Evolutionary conservation across 2,329 filamentous ascomycete genomes (phyloP).

Genomic region (Clonostachys rhizophaga): DNA sequence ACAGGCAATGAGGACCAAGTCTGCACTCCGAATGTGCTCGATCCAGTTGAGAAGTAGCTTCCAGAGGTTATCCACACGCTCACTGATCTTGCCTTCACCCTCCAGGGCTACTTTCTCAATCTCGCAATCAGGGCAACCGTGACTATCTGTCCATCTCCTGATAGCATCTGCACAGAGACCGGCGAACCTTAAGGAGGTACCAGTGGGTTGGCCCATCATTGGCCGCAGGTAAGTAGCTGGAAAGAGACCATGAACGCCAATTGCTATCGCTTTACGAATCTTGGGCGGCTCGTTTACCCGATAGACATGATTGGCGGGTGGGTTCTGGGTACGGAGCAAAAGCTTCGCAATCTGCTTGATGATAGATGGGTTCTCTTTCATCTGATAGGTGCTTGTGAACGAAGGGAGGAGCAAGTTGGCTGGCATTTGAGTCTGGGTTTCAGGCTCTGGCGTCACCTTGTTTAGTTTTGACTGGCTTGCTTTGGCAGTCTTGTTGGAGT

Average conservation of each 20-base stretch:
- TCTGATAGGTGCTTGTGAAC: conserved; percentile 63
- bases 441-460: conserved; percentile 10
- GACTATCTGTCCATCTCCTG: conserved; percentile 70
- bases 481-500: conserved; percentile 9
- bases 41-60: conserved; percentile 93
- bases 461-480: conserved; percentile 16
- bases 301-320: conserved; percentile 65
- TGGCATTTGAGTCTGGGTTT: conserved; percentile 23
- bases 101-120: conserved; percentile 94
- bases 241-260: conserved; percentile 92
- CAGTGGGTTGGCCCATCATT: conserved; percentile 90
- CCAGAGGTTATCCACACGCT: conserved; percentile 90
- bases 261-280: conserved; percentile 82
- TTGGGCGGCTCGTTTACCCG: conserved; percentile 63
- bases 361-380: conserved; percentile 65
- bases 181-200: conserved; percentile 90
- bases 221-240: conserved; percentile 83
- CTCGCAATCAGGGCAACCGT: conserved; percentile 70
- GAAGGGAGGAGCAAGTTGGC: conserved; percentile 66
- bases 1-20: conserved; percentile 87
- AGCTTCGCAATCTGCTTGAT: conserved; percentile 61
- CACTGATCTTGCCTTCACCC: conserved; percentile 86
- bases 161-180: conserved; percentile 83
- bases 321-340: conserved; percentile 49
- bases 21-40: conserved; percentile 79